phyloP scores from a whole-genome alignment of 148 eudicot species.

The Rhododendron ferrugineum region DNA sequence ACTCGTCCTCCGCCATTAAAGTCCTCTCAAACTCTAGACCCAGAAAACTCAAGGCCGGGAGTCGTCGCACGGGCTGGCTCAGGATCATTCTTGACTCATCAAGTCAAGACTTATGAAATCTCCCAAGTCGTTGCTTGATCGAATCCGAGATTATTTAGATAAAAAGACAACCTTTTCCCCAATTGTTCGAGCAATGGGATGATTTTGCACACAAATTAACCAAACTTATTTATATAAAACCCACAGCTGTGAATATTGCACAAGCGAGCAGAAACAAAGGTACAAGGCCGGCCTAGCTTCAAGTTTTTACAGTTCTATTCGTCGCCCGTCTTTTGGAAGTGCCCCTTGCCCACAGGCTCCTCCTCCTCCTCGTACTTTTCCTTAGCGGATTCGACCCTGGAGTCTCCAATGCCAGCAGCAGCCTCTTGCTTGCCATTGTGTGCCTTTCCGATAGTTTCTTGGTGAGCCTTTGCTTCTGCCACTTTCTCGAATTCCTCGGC shows the following conservation, averaged over 20 bases:
- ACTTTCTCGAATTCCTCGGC: slow-evolving; percentile 26
- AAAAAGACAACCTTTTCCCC: background rate
- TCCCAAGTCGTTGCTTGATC: too few species aligned
- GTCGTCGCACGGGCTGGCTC: too few species aligned
- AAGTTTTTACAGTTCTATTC: background rate
- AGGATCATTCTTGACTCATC: too few species aligned
- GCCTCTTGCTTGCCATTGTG: slow-evolving; percentile 13
- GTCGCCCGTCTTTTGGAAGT: slow-evolving; percentile 19
- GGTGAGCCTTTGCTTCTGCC: slow-evolving; percentile 25
- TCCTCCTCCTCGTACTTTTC: slow-evolving; percentile 11
- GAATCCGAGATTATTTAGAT: too few species aligned
- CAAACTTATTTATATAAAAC: background rate
- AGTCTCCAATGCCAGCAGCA: background rate
- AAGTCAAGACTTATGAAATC: too few species aligned
- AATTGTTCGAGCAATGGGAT: background rate
- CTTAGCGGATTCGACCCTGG: slow-evolving; percentile 1
- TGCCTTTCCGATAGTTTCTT: slow-evolving; percentile 28
- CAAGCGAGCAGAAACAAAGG: background rate
- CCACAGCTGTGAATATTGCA: background rate
- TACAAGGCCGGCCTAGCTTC: background rate
- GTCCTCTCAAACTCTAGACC: too few species aligned
- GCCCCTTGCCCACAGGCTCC: slow-evolving; percentile 16
- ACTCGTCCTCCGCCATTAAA: too few species aligned
- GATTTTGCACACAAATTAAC: background rate
- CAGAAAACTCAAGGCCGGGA: too few species aligned